Evolutionary conservation across 768 basidiomycete genomes (phyloP).

Genomic region (Lentinula lateritia): DNA sequence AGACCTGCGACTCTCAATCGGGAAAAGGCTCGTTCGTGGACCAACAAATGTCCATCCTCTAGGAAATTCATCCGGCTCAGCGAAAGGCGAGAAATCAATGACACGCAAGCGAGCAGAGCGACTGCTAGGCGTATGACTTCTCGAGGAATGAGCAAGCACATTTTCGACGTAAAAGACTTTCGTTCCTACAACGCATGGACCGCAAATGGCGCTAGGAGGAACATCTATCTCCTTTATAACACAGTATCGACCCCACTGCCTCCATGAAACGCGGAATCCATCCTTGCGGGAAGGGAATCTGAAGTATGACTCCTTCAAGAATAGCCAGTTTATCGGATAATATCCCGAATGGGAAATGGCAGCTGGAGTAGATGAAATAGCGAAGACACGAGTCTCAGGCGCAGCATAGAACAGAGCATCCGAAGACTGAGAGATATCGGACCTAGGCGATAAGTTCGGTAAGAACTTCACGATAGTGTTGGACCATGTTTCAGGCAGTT

Average conservation of each 20-base stretch:
- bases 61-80: slow-evolving; percentile 22
- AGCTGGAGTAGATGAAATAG: slow-evolving; percentile 39
- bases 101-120: slow-evolving; percentile 23
- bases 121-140: background rate
- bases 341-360: slow-evolving; percentile 23
- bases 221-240: slow-evolving; percentile 36
- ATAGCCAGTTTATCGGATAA: slow-evolving; percentile 41
- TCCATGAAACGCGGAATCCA: slow-evolving; percentile 43
- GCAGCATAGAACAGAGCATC: slow-evolving; percentile 55
- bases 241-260: slow-evolving; percentile 48
- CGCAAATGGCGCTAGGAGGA: slow-evolving; percentile 23
- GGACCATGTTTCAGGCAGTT: slow-evolving; percentile 50
- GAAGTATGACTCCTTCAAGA: slow-evolving; percentile 51
- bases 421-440: slow-evolving; percentile 27
- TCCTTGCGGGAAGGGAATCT: slow-evolving; percentile 35
- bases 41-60: slow-evolving; percentile 38
- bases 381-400: slow-evolving; percentile 43
- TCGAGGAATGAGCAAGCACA: slow-evolving; percentile 7
- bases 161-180: slow-evolving; percentile 41
- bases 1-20: slow-evolving; percentile 36
- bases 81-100: slow-evolving; percentile 41
- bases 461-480: slow-evolving; percentile 41
- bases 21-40: slow-evolving; percentile 31
- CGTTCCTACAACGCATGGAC: slow-evolving; percentile 40
- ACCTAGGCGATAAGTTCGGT: slow-evolving; percentile 38